Evolutionary conservation across 2,329 filamentous ascomycete genomes (phyloP), one percentile per base, ranked within the genome.

Genomic region (Penicillium digitatum): DNA sequence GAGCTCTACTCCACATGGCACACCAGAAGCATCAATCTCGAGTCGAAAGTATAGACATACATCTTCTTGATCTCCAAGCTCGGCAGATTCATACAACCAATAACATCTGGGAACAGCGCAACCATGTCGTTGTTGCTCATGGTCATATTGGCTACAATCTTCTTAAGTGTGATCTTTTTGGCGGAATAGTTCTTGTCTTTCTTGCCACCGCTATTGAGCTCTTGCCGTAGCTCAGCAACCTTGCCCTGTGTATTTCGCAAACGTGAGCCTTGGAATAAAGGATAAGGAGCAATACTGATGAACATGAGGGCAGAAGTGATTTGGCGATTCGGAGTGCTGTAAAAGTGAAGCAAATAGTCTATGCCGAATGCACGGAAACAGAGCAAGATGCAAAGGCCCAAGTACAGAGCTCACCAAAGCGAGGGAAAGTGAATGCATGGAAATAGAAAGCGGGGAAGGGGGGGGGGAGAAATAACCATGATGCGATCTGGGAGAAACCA

Each of bases 111-210:
- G 66, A 99, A 99, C 49, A 99, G 80, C 37, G 90, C 91, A 52
- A 97, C 88, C 94, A 99, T 99, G 75, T 99, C 94, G 71, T 97
- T 99, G 78, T 99, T 99, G 83, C 93, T 97, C 94, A 99, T 99
- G 62, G 94, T 99, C 94, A 99, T 99, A 73, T 99, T 99, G 72
- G 94, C 94, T 66, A 99, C 94, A 65, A 99, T 97, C 82, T 96
- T 96, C 83, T 99, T 99, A 60, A 99, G 82, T 11, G 94, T 92
- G 70, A 96, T 95, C 83, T 97, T 97, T 82, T 97, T 99, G 63
- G 86, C 85, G 42, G 87, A 83, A 76, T 90, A 88, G 77, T 95
- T 96, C 83, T 96, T 97, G 79, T 99, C 94, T 80, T 97, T 99
- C 81, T 95, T 96, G 64, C 89, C 88, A 72, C 91, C 91, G 75